Base-by-base conservation (phyloP, 129 eudicot species). In the Flaveria brownii region DNA sequence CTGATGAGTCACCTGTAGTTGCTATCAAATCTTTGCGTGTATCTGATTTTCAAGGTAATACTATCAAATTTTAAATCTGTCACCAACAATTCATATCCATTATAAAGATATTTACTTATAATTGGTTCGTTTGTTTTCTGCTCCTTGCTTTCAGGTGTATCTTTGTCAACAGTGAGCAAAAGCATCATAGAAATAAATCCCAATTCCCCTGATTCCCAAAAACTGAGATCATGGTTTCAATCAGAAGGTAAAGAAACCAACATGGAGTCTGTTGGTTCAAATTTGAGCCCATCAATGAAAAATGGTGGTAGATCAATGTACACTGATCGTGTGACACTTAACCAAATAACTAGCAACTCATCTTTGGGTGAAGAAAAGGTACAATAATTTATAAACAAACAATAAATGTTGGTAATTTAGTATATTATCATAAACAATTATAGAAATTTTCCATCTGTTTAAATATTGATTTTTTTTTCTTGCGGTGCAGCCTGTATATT, bases 281-380 rank as follows among this genome's bases (percentile, higher is more conserved):
- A 88, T 43, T 18, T 91, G 73, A 91, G 78, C 70, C 88, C 96
- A 12, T 77, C 83, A 3, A 47, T 82, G 14, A 81, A 63, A 70
- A 71, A 66, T 55, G 96, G 99, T 56, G 88, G 85, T 2, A 79
- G 83, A 73, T 88, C 97, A 23, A 67, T 88, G 92, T 90, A 90
- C 80, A n/a, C 90, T 42, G 96, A 90, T 47, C 87, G 97, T 43
- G 94, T 91, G 65, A 72, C 87, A 49, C 70, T 94, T 16, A 77
- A 89, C 73, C 78, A 94, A 55, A 89, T 94, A 30, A 89, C 91
- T 67, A 72, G 86, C 55, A 85, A 89, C 87, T 88, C 87, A 26
- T 87, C 89, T 13, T 49, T 91, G 84, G 99, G 99, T 25, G 93
- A 91, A 66, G 93, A 87, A 3, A 94, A 94, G 93, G 97, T 91